Evolutionary conservation across 176 grass and related monocot species (phyloP).

Genomic region (Oryza brachyantha): DNA sequence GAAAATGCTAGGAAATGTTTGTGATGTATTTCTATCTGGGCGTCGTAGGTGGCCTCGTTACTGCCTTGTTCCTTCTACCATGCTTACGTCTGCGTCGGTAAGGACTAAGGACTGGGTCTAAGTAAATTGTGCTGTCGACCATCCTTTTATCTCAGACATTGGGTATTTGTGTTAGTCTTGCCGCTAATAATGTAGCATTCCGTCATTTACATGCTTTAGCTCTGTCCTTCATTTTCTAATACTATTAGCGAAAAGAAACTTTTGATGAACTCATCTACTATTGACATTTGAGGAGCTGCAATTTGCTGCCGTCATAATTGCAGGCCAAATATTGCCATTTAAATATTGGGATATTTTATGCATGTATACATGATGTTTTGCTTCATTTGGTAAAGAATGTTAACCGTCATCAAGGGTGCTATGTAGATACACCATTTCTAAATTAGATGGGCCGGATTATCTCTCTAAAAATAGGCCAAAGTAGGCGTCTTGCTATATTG

Average conservation of each 20-base stretch:
- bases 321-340: not conserved
- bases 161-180: not conserved
- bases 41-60: not conserved
- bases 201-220: not conserved
- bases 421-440: not conserved
- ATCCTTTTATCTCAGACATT: not conserved
- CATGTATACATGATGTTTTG: not conserved
- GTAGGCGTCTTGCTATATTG: not conserved
- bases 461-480: not conserved
- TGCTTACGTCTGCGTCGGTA: not conserved
- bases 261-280: not conserved
- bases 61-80: not conserved
- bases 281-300: not conserved
- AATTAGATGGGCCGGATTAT: not conserved
- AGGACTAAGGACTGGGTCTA: not conserved
- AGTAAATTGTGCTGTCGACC: not conserved
- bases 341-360: not conserved
- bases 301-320: not conserved
- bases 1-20: constrained; percentile 5
- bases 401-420: not conserved
- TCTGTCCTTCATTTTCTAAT: not conserved
- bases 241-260: not conserved
- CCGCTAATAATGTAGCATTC: not conserved
- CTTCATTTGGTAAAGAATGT: not conserved
- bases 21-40: not conserved